A percentile compares a stretch with the other conserved stretches of the same genome.
These are phyloP conservation scores for Xylariaceae sp. DNA, from an alignment of 2,329 filamentous ascomycete genomes.

Conservation along the genomic window DNA sequence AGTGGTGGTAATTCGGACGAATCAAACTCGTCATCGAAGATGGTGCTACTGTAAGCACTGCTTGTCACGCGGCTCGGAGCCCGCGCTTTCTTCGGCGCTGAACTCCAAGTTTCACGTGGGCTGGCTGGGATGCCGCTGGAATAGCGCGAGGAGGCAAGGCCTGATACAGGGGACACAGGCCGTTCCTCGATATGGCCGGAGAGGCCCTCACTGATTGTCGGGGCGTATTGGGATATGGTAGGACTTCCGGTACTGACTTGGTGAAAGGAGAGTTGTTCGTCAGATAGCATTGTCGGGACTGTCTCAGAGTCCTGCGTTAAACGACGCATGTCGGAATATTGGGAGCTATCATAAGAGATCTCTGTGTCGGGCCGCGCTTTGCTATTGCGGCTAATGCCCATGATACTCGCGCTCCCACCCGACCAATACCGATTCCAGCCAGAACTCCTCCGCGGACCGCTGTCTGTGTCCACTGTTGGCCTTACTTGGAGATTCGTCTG, in stretches of 20 bases:
- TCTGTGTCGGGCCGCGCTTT: constrained; percentile 44
- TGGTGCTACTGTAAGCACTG: constrained; percentile 45
- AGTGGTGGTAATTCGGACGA: constrained; percentile 37
- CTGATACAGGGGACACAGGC: constrained; percentile 45
- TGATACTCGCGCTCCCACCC: constrained; percentile 62
- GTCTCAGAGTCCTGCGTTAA: constrained; percentile 62
- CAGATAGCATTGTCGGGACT: constrained; percentile 57
- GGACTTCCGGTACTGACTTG: constrained; percentile 65
- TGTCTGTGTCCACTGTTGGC: constrained; percentile 34
- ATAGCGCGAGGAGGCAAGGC: constrained; percentile 45
- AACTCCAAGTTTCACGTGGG: constrained; percentile 52
- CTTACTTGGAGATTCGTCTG: constrained; percentile 33
- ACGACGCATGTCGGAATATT: constrained; percentile 47
- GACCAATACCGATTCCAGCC: constrained; percentile 77
- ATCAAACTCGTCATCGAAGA: constrained; percentile 32
- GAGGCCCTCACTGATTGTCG: constrained; percentile 51
- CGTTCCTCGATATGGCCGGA: constrained; percentile 59
- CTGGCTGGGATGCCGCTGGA: constrained; percentile 63
- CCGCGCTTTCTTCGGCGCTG: constrained; percentile 42
- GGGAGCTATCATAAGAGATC: constrained; percentile 51
- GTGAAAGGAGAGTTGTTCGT: constrained; percentile 54
- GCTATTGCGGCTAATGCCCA: constrained; percentile 46
- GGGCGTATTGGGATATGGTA: constrained; percentile 56
- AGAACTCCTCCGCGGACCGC: constrained; percentile 54
- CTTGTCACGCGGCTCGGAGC: constrained; percentile 45